These are phyloP conservation scores for Solanum dulcamara DNA, from an alignment of 257 asterid species.

Conservation along the genomic window DNA sequence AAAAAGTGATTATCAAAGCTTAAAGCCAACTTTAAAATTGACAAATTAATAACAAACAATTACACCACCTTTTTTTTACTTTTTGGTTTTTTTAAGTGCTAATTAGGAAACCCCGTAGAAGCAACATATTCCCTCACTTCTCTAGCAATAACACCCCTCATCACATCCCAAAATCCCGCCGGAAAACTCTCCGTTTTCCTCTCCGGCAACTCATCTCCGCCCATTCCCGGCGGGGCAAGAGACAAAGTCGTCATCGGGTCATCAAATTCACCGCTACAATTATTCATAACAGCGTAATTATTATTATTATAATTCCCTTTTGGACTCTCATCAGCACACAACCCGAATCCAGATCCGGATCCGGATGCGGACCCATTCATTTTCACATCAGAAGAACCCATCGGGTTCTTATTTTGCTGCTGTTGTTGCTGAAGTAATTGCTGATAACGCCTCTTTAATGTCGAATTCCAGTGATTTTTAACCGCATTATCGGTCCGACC, in stretches of 20 bases:
- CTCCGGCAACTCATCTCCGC: slow-evolving; percentile 8
- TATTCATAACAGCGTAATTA: neutral
- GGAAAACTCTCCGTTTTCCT: slow-evolving; percentile 24
- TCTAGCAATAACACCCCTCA: slow-evolving; percentile 61
- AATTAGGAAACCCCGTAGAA: slow-evolving; percentile 43
- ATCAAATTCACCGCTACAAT: slow-evolving; percentile 16
- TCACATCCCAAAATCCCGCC: slow-evolving; percentile 62
- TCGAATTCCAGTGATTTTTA: slow-evolving; percentile 78
- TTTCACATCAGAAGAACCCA: neutral
- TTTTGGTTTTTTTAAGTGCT: neutral
- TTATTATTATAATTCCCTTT: neutral
- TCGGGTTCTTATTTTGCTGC: neutral
- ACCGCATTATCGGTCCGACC: slow-evolving; percentile 92
- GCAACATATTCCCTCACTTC: slow-evolving; percentile 69
- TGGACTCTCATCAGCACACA: neutral
- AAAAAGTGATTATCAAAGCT: neutral
- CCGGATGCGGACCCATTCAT: neutral
- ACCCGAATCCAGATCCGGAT: neutral
- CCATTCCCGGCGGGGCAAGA: slow-evolving; percentile 68
- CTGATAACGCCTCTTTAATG: slow-evolving; percentile 41
- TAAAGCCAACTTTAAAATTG: neutral
- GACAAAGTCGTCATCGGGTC: slow-evolving; percentile 71
- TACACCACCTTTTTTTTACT: neutral
- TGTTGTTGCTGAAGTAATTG: neutral
- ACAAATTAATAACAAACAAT: neutral